phyloP scores from a whole-genome alignment of 805 yeast species.

The Kuraishia ogatae region DNA sequence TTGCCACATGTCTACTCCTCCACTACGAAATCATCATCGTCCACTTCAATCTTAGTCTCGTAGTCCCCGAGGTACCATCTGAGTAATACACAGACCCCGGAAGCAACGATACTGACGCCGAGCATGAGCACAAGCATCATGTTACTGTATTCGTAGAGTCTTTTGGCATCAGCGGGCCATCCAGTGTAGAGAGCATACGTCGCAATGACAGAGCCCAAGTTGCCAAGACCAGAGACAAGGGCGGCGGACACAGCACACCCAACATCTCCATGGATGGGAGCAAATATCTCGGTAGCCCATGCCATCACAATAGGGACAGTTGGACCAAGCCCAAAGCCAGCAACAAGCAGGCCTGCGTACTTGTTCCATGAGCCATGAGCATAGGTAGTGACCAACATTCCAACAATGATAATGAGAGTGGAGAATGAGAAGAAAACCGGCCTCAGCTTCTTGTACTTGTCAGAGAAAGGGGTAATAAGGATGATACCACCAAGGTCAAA shows the following conservation, averaged over 20 bases:
- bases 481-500: conserved; percentile 74
- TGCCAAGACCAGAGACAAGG: conserved; percentile 78
- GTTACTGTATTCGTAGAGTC: conserved; percentile 61
- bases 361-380: conserved; percentile 68
- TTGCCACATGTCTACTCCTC: not conserved
- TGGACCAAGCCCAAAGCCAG: conserved; percentile 86
- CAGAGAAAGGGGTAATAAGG: conserved; percentile 73
- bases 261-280: conserved; percentile 65
- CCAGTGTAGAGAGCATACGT: conserved; percentile 83
- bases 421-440: conserved; percentile 56
- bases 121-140: conserved; percentile 78
- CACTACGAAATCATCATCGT: not conserved
- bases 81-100: conserved; percentile 23
- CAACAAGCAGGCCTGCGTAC: conserved; percentile 72
- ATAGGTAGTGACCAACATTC: conserved; percentile 68
- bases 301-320: conserved; percentile 88
- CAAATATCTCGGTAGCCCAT: conserved; percentile 70
- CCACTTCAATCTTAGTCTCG: conserved; percentile 1
- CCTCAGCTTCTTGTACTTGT: conserved; percentile 49
- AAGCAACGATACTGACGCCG: conserved; percentile 60
- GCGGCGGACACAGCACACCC: conserved; percentile 83
- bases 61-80: conserved; percentile 25
- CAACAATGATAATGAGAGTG: conserved; percentile 60
- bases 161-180: conserved; percentile 69
- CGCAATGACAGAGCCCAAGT: conserved; percentile 77